Base-by-base conservation (phyloP, 2,329 filamentous ascomycete genomes). In the Daldinia sp. region DNA sequence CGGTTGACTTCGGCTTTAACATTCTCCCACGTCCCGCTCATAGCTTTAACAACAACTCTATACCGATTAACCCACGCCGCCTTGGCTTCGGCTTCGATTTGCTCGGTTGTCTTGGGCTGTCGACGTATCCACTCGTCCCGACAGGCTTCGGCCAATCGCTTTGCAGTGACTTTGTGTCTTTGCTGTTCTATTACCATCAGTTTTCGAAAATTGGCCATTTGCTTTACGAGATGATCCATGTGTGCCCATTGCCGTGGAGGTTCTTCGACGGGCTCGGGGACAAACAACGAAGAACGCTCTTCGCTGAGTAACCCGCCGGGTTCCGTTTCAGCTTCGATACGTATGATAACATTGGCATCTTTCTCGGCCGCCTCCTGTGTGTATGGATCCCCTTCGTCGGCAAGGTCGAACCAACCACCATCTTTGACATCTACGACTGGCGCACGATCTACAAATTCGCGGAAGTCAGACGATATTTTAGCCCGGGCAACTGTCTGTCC, bases 161-260 rank as follows among this genome's bases (percentile, higher is more conserved):
- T 96, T 1, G 94, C 94, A 2, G 85, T 82, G n/a, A 85, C 82
- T 32, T 87, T 87, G 76, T 98, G 94, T 10, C 89, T 84, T 66
- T 87, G 86, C 69, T 93, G 91, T 75, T 99, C 95, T 59, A 87
- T 86, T 2, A 89, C 78, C 79, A 98, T 86, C 32, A 98, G 82
- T 71, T 88, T 91, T 48, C 92, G 88, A 70, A 98, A 94, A 70
- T 94, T 90, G 10, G 90, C 74, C 61, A 91, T 89, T 64, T 96
- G 94, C 47, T 89, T 89, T 45, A 91, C 82, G 54, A 98, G 83
- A 74, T 98, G 92, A 72, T 98, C 94, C 73, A 87, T 85, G 69
- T 96, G 93, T n/a, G 90, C 88, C 82, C 92, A 98, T 72, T 95
- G 92, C 53, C 85, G 84, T 0, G 87, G 85, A 0, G 91, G 91